Percentiles rank a stretch among this genome's conserved stretches.
Evolutionary conservation across 2,329 filamentous ascomycete species (phyloP).

Genomic region (Scedosporium boydii): DNA sequence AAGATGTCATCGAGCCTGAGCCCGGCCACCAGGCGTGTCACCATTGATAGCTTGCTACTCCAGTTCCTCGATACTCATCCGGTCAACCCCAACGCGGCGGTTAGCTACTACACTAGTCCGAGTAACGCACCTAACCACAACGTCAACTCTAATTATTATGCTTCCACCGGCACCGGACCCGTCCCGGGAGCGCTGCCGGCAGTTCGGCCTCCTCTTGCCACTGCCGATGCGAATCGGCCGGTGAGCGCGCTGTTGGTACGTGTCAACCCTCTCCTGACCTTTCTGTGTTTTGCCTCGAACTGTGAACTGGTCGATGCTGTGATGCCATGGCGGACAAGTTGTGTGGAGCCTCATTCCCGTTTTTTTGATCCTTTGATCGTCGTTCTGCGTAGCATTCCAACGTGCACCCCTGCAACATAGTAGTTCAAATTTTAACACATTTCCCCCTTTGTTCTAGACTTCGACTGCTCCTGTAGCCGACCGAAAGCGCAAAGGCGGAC

Average conservation of each 20-base stretch:
- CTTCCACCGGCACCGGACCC: background rate
- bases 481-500: constrained; percentile 20
- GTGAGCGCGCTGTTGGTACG: background rate
- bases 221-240: background rate
- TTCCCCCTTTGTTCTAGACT: background rate
- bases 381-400: background rate
- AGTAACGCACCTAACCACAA: background rate
- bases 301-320: background rate
- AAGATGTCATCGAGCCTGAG: background rate
- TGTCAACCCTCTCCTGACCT: background rate
- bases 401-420: background rate
- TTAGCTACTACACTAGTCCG: background rate
- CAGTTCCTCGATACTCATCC: constrained; percentile 3
- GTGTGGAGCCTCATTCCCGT: background rate
- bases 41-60: constrained; percentile 3
- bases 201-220: background rate
- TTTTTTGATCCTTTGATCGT: background rate
- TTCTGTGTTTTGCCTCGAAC: background rate
- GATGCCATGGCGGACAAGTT: background rate
- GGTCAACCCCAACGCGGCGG: background rate
- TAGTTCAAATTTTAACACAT: background rate
- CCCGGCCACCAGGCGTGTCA: background rate
- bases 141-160: background rate
- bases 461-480: background rate
- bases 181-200: background rate